Percentiles rank a stretch among this genome's conserved stretches.
Conservation (phyloP, 306 rosid genomes). For the Ormosia semicastrata region DNA sequence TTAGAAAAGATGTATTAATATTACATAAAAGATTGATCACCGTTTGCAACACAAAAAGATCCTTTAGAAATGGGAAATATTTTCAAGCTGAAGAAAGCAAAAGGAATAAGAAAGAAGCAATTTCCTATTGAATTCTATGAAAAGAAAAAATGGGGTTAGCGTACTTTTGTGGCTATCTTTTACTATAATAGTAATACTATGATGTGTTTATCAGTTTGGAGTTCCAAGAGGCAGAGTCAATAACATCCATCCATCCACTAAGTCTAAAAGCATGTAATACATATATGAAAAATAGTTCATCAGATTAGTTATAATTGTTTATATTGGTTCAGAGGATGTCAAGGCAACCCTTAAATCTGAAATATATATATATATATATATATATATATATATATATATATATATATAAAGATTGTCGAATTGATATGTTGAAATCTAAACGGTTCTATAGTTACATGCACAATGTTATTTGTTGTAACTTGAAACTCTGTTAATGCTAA, state of each 20-base stretch:
- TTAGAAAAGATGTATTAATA: background rate
- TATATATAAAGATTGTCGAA: background rate
- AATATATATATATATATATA: too few relatives aligned
- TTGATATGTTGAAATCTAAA: background rate
- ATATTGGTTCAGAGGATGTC: too few relatives aligned
- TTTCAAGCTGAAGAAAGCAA: conserved; percentile 16
- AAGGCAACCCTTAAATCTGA: background rate
- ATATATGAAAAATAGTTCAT: too few relatives aligned
- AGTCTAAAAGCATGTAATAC: too few relatives aligned
- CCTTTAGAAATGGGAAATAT: conserved; percentile 1
- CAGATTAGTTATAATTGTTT: too few relatives aligned
- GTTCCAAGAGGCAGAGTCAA: conserved; percentile 26
- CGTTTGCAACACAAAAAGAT: conserved; percentile 19
- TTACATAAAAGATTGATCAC: conserved; percentile 7
- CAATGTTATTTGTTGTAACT: background rate
- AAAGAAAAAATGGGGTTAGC: conserved; percentile 14
- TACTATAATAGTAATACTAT: background rate
- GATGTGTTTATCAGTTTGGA: conserved; percentile 20
- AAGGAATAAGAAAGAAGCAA: conserved; percentile 20
- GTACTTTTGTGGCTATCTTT: conserved; percentile 31
- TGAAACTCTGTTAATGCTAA: background rate
- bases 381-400: too few relatives aligned
- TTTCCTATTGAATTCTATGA: conserved; percentile 9
- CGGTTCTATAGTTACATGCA: background rate
- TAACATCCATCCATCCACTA: too few relatives aligned